Evolutionary conservation across 2,329 filamentous ascomycete species (phyloP).

Genomic region (Colletotrichum navitas): DNA sequence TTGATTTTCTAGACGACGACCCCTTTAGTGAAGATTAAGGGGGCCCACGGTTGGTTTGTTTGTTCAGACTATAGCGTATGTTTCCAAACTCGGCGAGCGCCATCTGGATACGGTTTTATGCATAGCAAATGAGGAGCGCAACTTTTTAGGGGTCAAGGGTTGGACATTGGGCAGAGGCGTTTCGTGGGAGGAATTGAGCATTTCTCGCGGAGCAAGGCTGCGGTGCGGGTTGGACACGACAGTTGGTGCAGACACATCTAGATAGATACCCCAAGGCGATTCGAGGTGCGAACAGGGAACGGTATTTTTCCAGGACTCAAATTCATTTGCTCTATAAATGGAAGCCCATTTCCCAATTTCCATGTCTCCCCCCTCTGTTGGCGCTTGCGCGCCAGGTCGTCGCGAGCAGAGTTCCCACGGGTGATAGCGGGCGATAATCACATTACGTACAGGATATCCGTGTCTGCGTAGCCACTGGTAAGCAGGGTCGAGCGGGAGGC

Average conservation of each 20-base stretch:
- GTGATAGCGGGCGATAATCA: not conserved
- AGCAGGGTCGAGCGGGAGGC: not conserved
- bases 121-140: not conserved
- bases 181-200: not conserved
- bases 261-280: conserved; percentile 2
- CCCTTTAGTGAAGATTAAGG: conserved; percentile 34
- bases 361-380: not conserved
- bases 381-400: not conserved
- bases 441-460: conserved; percentile 40
- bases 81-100: not conserved
- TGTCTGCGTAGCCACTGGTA: conserved; percentile 18
- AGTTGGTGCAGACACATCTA: not conserved
- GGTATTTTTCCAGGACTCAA: no score
- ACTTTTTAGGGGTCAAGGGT: not conserved
- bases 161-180: not conserved
- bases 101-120: not conserved
- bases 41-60: not conserved
- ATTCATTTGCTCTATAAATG: conserved; percentile 2
- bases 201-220: not conserved
- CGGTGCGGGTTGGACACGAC: not conserved
- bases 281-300: not conserved
- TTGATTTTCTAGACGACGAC: conserved; percentile 29
- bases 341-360: not conserved
- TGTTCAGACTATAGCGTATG: not conserved
- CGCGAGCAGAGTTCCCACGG: not conserved